Evolutionary conservation across 176 grass and related monocot species (phyloP).

Genomic region (Otatea glauca): DNA sequence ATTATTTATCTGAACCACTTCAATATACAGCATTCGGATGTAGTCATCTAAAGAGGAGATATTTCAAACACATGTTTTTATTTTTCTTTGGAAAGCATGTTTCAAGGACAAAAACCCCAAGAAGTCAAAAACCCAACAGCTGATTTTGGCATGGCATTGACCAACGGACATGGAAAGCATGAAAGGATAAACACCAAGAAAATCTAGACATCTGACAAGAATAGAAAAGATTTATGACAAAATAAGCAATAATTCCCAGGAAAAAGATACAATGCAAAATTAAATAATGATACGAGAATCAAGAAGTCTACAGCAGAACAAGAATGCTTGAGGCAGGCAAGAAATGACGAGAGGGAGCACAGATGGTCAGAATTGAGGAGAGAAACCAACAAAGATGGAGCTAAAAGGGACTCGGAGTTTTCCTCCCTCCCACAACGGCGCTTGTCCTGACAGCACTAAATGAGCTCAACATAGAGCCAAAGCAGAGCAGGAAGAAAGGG

Average conservation of each 20-base stretch:
- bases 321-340: too few relatives aligned
- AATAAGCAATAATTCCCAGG: too few relatives aligned
- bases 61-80: background rate
- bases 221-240: too few relatives aligned
- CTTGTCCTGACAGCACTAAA: background rate
- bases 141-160: background rate
- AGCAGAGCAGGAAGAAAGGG: background rate
- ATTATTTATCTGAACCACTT: background rate
- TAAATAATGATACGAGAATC: too few relatives aligned
- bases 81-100: background rate
- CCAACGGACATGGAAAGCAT: background rate
- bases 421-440: background rate
- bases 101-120: background rate
- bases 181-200: background rate
- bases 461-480: background rate
- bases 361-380: background rate
- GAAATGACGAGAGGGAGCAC: too few relatives aligned
- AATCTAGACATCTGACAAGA: background rate
- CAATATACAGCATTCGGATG: background rate
- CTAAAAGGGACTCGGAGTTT: background rate
- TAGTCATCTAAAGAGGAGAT: background rate
- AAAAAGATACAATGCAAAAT: too few relatives aligned
- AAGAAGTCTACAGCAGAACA: too few relatives aligned
- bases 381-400: background rate
- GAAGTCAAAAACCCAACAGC: background rate